Percentiles rank a stretch among this genome's conserved stretches.
phyloP scores from a whole-genome alignment of 1,139 yeast species.

The Komagataea norvegica region DNA sequence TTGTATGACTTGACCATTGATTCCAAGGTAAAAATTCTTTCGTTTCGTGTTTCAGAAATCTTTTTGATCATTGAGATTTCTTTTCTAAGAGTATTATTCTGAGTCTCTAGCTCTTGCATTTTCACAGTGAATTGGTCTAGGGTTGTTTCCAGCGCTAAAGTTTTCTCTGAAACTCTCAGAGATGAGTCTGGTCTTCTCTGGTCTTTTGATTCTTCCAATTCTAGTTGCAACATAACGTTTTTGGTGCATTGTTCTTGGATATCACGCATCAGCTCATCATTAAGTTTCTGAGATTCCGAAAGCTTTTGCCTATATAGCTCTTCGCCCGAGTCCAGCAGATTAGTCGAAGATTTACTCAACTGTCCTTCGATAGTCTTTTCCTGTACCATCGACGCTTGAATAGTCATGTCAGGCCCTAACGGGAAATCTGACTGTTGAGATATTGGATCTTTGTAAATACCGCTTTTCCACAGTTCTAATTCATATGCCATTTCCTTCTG shows the following conservation, averaged over 20 bases:
- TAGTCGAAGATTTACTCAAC: neutral
- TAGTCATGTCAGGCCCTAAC: neutral
- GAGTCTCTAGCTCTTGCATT: conserved; percentile 37
- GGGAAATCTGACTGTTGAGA: neutral
- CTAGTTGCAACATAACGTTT: conserved; percentile 39
- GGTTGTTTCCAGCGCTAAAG: conserved; percentile 40
- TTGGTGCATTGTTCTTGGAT: conserved; percentile 38
- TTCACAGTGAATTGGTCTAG: conserved; percentile 41
- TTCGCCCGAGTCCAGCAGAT: conserved; percentile 1
- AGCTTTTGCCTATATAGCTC: conserved; percentile 16
- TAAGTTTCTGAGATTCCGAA: conserved; percentile 27
- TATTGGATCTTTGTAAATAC: conserved; percentile 25
- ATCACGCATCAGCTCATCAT: conserved; percentile 36
- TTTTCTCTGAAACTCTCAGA: conserved; percentile 21
- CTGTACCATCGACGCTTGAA: neutral
- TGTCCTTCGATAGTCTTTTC: no score
- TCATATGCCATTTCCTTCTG: conserved; percentile 50
- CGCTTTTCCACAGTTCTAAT: conserved; percentile 43
- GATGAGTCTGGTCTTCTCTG: conserved; percentile 9
- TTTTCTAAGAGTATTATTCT: conserved; percentile 39
- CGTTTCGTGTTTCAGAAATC: conserved; percentile 55
- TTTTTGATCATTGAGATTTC: conserved; percentile 52
- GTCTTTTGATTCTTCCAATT: conserved; percentile 36
- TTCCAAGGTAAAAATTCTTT: conserved; percentile 54
- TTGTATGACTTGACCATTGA: conserved; percentile 49